Conservation (phyloP, 768 basidiomycete genomes). For the Panaeolus papilionaceus region DNA sequence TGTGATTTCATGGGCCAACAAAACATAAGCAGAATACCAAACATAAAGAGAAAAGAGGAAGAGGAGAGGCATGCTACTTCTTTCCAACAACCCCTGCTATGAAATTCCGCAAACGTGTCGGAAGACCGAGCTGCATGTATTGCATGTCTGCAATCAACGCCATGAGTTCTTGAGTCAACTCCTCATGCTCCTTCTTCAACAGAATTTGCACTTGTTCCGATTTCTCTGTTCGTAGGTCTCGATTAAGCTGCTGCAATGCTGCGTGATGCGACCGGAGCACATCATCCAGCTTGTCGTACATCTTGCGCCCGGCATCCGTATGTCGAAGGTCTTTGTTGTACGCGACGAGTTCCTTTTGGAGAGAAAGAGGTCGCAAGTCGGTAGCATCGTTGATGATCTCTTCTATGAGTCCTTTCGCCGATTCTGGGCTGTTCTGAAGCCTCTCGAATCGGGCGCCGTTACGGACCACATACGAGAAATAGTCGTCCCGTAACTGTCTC, state of each 20-base stretch:
- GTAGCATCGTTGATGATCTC: constrained; percentile 2
- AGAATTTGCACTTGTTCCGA: neutral
- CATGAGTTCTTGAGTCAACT: neutral
- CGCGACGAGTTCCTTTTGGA: constrained; percentile 15
- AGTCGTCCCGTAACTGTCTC: constrained; percentile 15
- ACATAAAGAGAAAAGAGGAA: no score
- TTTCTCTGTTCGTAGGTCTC: constrained; percentile 1
- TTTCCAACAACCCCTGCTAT: no score
- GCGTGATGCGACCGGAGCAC: constrained; percentile 5
- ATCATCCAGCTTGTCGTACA: constrained; percentile 14
- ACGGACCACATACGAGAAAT: constrained; percentile 19
- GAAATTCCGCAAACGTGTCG: neutral
- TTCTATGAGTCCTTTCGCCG: constrained; percentile 14
- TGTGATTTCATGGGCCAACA: no score
- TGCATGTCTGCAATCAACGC: neutral
- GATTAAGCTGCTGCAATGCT: constrained; percentile 6
- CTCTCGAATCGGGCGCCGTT: constrained; percentile 14
- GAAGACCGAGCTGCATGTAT: neutral
- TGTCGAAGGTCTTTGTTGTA: neutral
- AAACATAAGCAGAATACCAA: no score
- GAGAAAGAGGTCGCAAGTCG: neutral
- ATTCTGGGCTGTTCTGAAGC: constrained; percentile 15
- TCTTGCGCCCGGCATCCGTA: constrained; percentile 10
- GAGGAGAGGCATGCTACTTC: no score
- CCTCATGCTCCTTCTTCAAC: neutral